These are phyloP conservation scores for Leonotis leonurus DNA, from an alignment of 257 asterid genomes.

Conservation along the genomic window DNA sequence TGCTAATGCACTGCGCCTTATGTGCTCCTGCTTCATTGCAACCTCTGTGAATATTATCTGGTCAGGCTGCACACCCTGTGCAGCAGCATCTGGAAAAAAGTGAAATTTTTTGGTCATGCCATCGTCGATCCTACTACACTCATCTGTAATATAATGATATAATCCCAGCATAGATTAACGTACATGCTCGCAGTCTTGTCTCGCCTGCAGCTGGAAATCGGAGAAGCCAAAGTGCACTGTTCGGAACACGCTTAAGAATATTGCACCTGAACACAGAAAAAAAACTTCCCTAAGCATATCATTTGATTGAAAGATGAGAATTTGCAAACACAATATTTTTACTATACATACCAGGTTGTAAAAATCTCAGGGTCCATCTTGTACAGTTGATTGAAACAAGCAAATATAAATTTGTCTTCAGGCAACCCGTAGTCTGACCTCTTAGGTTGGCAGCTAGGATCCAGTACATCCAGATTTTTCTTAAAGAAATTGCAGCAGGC, in stretches of 20 bases:
- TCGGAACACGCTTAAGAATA: slow-evolving; percentile 94
- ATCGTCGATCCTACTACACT: background rate
- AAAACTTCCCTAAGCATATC: background rate
- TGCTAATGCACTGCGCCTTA: slow-evolving; percentile 90
- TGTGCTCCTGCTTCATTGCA: slow-evolving; percentile 97
- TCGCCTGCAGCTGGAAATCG: slow-evolving; percentile 99
- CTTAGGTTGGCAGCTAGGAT: slow-evolving; percentile 64
- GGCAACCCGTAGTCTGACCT: slow-evolving; percentile 97
- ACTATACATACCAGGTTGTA: slow-evolving; percentile 54
- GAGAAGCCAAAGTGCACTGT: slow-evolving; percentile 97
- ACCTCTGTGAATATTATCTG: slow-evolving; percentile 94
- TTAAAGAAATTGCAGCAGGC: slow-evolving; percentile 19
- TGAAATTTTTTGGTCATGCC: background rate
- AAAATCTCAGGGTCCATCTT: slow-evolving; percentile 99
- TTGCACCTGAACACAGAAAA: slow-evolving; percentile 68
- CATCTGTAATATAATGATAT: background rate
- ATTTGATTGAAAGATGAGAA: background rate
- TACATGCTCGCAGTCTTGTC: slow-evolving; percentile 86
- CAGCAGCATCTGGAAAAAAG: slow-evolving; percentile 66
- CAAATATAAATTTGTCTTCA: slow-evolving; percentile 86
- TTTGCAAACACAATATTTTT: background rate
- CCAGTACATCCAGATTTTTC: slow-evolving; percentile 94
- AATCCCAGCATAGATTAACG: slow-evolving; percentile 1
- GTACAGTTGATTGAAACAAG: slow-evolving; percentile 98
- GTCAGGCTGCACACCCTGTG: slow-evolving; percentile 92